These are phyloP conservation scores for Schizothecium vesticola DNA, from an alignment of 495 filamentous ascomycete species.

Conservation along the genomic window DNA sequence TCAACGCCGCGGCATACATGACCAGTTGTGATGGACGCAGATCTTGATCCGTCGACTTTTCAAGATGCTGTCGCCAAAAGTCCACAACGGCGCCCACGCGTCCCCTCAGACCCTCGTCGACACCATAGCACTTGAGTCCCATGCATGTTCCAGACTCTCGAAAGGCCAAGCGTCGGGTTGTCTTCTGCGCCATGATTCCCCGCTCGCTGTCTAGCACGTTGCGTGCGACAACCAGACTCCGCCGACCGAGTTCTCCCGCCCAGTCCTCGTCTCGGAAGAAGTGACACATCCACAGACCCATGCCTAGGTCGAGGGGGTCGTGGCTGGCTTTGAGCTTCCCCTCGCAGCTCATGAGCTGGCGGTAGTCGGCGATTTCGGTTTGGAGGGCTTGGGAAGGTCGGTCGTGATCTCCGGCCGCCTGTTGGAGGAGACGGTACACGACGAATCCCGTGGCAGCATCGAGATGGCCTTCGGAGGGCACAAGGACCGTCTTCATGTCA, in stretches of 20 bases:
- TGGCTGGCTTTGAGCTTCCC: constrained; percentile 45
- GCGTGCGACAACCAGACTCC: constrained; percentile 44
- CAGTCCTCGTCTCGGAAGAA: constrained; percentile 50
- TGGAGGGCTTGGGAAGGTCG: constrained; percentile 32
- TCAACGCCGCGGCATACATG: constrained; percentile 62
- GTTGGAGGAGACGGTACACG: constrained; percentile 51
- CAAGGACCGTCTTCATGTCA: constrained; percentile 47
- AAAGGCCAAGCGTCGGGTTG: constrained; percentile 51
- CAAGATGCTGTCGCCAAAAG: constrained; percentile 49
- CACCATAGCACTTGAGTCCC: constrained; percentile 52
- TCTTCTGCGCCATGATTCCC: constrained; percentile 31
- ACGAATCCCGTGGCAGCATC: constrained; percentile 60
- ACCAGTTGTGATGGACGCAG: constrained; percentile 53
- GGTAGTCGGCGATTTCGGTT: constrained; percentile 55
- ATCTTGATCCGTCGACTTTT: constrained; percentile 40
- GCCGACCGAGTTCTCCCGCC: constrained; percentile 41
- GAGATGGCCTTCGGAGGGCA: constrained; percentile 53
- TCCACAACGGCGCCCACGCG: constrained; percentile 45
- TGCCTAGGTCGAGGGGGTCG: constrained; percentile 58
- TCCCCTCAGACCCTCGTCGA: constrained; percentile 34
- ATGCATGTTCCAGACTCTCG: constrained; percentile 59
- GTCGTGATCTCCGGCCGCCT: constrained; percentile 29
- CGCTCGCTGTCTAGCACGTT: constrained; percentile 29
- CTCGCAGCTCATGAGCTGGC: constrained; percentile 48
- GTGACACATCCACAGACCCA: constrained; percentile 61